Conservation (phyloP, 148 eudicot species). For the Rhododendron williamsianum region DNA sequence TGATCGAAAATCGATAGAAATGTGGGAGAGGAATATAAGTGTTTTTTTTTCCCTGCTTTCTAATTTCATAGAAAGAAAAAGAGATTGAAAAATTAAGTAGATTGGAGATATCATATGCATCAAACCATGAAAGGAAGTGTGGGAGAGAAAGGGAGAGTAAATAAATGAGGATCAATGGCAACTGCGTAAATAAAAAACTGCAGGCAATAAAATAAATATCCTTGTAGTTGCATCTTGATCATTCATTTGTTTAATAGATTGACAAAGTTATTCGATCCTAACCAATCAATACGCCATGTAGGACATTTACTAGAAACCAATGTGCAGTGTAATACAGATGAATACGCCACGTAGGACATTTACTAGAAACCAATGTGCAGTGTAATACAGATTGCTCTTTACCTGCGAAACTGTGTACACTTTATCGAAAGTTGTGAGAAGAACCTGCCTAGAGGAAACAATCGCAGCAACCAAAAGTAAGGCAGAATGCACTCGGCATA, state of each 20-base stretch:
- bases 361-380: too few species aligned
- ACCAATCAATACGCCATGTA: background rate
- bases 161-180: background rate
- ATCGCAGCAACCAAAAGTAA: background rate
- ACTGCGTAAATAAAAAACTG: background rate
- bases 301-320: background rate
- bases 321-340: background rate
- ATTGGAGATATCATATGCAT: background rate
- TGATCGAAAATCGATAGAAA: too few species aligned
- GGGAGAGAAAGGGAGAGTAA: background rate
- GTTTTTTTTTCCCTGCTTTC: background rate
- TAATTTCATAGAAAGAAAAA: background rate
- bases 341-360: too few species aligned
- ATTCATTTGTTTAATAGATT: background rate
- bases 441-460: background rate
- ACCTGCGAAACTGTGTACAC: background rate
- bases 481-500: background rate
- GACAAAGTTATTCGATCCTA: too few species aligned
- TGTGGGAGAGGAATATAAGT: too few species aligned
- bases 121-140: background rate
- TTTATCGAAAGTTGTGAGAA: background rate
- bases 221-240: background rate
- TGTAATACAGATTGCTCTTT: background rate
- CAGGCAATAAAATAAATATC: background rate
- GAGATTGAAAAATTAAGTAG: background rate